Evolutionary conservation across 1,284 basidiomycete genomes (phyloP).

Genomic region (Gymnopus androsaceus): DNA sequence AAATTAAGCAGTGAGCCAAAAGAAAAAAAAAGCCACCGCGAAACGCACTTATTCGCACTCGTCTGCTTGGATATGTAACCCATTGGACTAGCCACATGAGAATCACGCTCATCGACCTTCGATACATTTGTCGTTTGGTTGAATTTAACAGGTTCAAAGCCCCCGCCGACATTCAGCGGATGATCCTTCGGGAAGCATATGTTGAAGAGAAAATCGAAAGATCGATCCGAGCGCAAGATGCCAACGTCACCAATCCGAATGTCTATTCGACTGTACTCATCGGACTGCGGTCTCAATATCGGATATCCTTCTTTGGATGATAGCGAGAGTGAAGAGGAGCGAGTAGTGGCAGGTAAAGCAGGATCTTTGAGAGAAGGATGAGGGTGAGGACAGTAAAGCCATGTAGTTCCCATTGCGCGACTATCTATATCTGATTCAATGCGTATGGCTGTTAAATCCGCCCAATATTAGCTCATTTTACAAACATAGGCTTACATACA

Average conservation of each 20-base stretch:
- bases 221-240: conserved; percentile 30
- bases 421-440: conserved; percentile 5
- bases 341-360: conserved; percentile 5
- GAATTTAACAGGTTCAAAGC: conserved; percentile 19
- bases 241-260: conserved; percentile 33
- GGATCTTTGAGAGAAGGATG: conserved; percentile 9
- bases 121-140: conserved; percentile 13
- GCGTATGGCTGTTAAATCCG: conserved; percentile 1
- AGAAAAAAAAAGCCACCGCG: neutral
- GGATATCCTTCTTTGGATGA: conserved; percentile 30
- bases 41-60: neutral
- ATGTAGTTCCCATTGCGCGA: conserved; percentile 2
- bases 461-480: neutral
- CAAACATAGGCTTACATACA: neutral
- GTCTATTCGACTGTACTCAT: conserved; percentile 27
- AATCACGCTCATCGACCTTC: conserved; percentile 17
- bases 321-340: conserved; percentile 8
- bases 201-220: conserved; percentile 38
- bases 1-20: neutral
- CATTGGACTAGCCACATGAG: conserved; percentile 1
- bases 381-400: conserved; percentile 4
- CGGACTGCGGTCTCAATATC: conserved; percentile 32
- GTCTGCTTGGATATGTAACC: neutral
- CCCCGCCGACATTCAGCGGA: conserved; percentile 20
- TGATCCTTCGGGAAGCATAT: conserved; percentile 26